These are phyloP conservation scores for Cystobasidium tubakii DNA, from an alignment of 768 basidiomycete genomes.

Conservation along the genomic window DNA sequence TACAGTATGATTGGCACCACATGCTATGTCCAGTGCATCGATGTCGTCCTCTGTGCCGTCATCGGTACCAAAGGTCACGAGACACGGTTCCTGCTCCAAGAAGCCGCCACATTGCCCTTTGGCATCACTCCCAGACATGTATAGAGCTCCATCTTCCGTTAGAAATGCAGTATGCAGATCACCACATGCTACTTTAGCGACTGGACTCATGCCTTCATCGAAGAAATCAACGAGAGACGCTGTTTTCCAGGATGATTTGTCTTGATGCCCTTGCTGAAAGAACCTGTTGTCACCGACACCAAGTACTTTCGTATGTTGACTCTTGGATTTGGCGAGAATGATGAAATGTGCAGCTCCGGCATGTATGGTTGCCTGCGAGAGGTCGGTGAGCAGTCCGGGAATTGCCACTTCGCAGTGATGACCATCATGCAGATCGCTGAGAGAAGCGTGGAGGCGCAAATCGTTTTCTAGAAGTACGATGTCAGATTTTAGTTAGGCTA, in stretches of 20 bases:
- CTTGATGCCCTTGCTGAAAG: constrained; percentile 24
- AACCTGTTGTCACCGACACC: constrained; percentile 25
- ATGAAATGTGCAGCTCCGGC: constrained; percentile 26
- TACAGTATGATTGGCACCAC: constrained; percentile 21
- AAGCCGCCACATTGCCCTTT: constrained; percentile 31
- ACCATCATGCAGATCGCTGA: not conserved
- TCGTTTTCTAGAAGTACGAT: not conserved
- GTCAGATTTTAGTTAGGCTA: not conserved
- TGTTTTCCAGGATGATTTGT: not conserved
- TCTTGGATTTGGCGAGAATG: not conserved
- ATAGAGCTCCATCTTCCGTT: constrained; percentile 12
- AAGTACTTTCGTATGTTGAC: not conserved
- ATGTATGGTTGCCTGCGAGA: not conserved
- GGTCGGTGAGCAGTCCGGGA: not conserved
- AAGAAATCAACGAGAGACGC: not conserved
- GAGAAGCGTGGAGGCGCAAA: not conserved
- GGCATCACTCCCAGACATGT: constrained; percentile 12
- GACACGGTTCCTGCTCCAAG: not conserved
- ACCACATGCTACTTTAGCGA: constrained; percentile 8
- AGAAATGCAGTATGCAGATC: constrained; percentile 19
- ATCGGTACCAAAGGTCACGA: constrained; percentile 1
- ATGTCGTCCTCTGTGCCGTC: not conserved
- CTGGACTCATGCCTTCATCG: not conserved
- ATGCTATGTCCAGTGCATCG: constrained; percentile 17
- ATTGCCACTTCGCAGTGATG: not conserved